Percentiles rank a stretch among this genome's conserved stretches.
phyloP scores from a whole-genome alignment of 2,329 filamentous ascomycete genomes.

The Trichophyton verrucosum region DNA sequence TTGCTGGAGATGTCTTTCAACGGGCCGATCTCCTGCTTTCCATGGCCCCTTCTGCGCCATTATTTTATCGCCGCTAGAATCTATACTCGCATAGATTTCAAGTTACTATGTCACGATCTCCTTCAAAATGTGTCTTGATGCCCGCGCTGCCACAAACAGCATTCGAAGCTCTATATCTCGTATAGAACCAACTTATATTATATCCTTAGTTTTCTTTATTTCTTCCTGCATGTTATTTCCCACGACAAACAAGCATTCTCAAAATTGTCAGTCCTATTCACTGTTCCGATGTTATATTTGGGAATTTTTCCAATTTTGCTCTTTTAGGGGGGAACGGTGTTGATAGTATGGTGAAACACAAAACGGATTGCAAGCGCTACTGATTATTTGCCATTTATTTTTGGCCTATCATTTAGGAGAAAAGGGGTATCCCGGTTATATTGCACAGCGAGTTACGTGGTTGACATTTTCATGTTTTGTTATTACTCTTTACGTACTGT shows the following conservation, averaged over 20 bases:
- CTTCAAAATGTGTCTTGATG: not conserved
- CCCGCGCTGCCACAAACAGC: not conserved
- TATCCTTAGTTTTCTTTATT: not conserved
- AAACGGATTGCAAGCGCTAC: not conserved
- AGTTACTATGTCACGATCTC: not conserved
- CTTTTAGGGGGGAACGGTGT: not conserved
- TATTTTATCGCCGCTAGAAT: slow-evolving; percentile 29
- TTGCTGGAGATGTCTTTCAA: slow-evolving; percentile 39
- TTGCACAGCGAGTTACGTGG: not conserved
- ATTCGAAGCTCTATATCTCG: not conserved
- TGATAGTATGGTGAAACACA: not conserved
- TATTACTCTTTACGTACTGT: not conserved
- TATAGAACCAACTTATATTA: not conserved
- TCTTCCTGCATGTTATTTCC: not conserved
- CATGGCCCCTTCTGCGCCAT: slow-evolving; percentile 31
- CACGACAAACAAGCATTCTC: not conserved
- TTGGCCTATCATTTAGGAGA: not conserved
- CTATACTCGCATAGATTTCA: not conserved
- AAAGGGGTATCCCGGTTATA: not conserved
- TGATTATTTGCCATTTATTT: not conserved
- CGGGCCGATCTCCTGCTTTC: slow-evolving; percentile 37
- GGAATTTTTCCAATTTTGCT: not conserved
- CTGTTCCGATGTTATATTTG: not conserved
- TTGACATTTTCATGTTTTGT: not conserved
- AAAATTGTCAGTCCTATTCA: not conserved